Evolutionary conservation across 768 basidiomycete genomes (phyloP).

Genomic region (Cyclocybe aegerita): DNA sequence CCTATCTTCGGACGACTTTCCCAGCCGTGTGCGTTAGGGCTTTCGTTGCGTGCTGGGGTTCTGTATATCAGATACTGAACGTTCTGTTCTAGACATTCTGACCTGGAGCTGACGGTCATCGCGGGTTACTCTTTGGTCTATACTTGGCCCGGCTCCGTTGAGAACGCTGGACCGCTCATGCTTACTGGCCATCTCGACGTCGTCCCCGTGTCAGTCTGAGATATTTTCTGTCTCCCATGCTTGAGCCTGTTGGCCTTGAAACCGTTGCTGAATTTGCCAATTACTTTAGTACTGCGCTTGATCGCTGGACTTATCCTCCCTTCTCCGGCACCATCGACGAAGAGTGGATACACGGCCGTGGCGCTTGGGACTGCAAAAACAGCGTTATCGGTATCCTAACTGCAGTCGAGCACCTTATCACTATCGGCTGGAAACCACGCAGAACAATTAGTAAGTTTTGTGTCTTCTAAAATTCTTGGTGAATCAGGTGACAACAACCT

Average conservation of each 20-base stretch:
- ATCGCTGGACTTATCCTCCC: slow-evolving; percentile 28
- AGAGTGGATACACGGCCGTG: slow-evolving; percentile 30
- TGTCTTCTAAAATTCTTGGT: background rate
- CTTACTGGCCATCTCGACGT: slow-evolving; percentile 30
- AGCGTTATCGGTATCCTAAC: slow-evolving; percentile 30
- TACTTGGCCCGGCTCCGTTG: slow-evolving; percentile 19
- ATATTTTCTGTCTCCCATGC: background rate
- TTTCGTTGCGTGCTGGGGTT: background rate
- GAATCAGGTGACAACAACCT: background rate
- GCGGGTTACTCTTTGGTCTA: slow-evolving; percentile 26
- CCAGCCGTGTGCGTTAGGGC: slow-evolving; percentile 22
- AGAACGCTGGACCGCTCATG: slow-evolving; percentile 24
- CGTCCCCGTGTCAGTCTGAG: slow-evolving; percentile 19
- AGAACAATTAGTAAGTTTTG: slow-evolving; percentile 21
- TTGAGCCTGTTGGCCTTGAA: background rate
- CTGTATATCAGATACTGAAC: background rate
- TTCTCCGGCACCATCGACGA: slow-evolving; percentile 26
- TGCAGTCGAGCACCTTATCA: slow-evolving; percentile 26
- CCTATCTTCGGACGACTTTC: slow-evolving; percentile 24
- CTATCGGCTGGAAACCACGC: slow-evolving; percentile 21
- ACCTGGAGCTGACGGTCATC: slow-evolving; percentile 17
- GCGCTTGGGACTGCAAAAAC: slow-evolving; percentile 30
- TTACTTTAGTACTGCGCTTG: slow-evolving; percentile 21
- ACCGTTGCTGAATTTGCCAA: background rate
- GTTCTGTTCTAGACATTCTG: slow-evolving; percentile 15